These are phyloP conservation scores for Colletotrichum neosansevieriae DNA, from an alignment of 2,329 filamentous ascomycete genomes.

Conservation along the genomic window DNA sequence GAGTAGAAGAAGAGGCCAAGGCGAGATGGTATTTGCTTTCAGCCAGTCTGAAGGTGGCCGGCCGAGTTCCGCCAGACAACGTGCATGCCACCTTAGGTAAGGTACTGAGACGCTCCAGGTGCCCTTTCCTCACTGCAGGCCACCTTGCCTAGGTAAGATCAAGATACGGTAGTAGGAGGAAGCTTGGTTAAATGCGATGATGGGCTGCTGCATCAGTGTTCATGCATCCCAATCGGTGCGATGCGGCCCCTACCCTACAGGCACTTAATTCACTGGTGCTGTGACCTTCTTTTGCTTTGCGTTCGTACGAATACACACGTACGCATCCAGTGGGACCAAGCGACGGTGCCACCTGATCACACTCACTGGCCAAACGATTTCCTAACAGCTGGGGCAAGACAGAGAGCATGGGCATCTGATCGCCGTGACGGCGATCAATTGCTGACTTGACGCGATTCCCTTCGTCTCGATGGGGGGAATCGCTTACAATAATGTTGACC, in stretches of 20 bases:
- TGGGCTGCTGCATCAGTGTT: constrained; percentile 12
- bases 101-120: no score
- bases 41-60: constrained; percentile 5
- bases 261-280: constrained; percentile 3
- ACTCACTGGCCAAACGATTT: constrained; percentile 11
- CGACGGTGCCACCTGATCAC: not conserved
- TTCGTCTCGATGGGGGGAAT: no score
- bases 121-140: no score
- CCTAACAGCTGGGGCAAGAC: constrained; percentile 11
- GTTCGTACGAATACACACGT: no score
- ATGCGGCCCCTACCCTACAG: not conserved
- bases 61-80: constrained; percentile 15
- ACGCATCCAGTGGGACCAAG: not conserved
- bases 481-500: no score
- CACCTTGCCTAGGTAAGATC: not conserved
- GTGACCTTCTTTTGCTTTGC: no score
- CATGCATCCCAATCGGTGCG: constrained; percentile 12
- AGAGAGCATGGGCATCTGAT: constrained; percentile 1
- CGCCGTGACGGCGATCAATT: not conserved
- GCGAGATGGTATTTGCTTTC: not conserved
- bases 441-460: not conserved
- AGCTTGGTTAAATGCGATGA: not conserved
- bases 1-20: not conserved
- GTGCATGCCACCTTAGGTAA: not conserved
- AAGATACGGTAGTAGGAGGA: not conserved